Evolutionary conservation across 805 yeast species (phyloP).

Genomic region (Kodamaea sagamina): DNA sequence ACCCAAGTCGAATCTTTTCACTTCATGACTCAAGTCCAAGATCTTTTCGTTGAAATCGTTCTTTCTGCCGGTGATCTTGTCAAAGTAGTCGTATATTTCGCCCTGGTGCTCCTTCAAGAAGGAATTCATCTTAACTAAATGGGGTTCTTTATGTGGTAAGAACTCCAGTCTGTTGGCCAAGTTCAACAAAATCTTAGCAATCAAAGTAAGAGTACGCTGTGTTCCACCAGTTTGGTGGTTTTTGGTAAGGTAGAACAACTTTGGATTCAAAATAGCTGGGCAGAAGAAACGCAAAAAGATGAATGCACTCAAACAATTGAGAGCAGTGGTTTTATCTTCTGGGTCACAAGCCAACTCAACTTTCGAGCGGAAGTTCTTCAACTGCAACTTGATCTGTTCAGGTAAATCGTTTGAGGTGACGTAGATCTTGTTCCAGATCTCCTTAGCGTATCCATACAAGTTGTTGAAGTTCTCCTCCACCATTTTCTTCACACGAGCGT

Average conservation of each 20-base stretch:
- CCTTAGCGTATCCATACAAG: slow-evolving; percentile 52
- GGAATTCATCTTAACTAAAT: slow-evolving; percentile 65
- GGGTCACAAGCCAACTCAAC: slow-evolving; percentile 65
- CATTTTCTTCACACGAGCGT: slow-evolving; percentile 30
- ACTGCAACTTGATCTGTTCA: slow-evolving; percentile 58
- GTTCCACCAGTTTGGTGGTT: slow-evolving; percentile 69
- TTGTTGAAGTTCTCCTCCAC: slow-evolving; percentile 50
- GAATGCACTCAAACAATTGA: slow-evolving; percentile 81
- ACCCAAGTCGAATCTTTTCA: slow-evolving; percentile 59
- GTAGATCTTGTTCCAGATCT: slow-evolving; percentile 67
- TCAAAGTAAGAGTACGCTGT: slow-evolving; percentile 76
- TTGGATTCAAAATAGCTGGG: slow-evolving; percentile 91
- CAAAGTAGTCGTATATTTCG: slow-evolving; percentile 69
- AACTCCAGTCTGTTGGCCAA: slow-evolving; percentile 76
- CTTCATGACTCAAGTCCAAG: slow-evolving; percentile 56
- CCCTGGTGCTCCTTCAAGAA: slow-evolving; percentile 60
- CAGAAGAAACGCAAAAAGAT: slow-evolving; percentile 73
- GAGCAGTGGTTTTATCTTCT: slow-evolving; percentile 51
- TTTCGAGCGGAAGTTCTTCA: slow-evolving; percentile 61
- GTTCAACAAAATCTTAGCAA: slow-evolving; percentile 78
- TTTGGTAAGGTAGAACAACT: slow-evolving; percentile 70
- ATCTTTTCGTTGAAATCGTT: slow-evolving; percentile 63
- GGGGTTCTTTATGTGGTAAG: slow-evolving; percentile 81
- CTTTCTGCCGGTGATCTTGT: slow-evolving; percentile 67
- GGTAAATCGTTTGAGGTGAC: slow-evolving; percentile 77